Evolutionary conservation across 441 rosid genomes (phyloP), one percentile per base, ranked within the genome.

Genomic region (Flueggea neowawraea): DNA sequence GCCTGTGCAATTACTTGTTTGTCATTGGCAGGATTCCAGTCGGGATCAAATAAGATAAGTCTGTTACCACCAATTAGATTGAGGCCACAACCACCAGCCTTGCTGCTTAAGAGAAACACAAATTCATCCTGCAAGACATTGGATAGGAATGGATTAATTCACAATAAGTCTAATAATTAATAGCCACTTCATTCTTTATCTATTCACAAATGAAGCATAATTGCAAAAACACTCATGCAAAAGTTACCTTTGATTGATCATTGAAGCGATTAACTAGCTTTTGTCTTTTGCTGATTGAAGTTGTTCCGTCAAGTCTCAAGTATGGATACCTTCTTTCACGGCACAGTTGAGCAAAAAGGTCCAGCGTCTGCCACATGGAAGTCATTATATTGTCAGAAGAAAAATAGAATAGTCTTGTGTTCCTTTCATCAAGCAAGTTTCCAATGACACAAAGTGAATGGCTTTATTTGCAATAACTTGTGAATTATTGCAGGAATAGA

Each of bases 1-100:
- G 75, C 55, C 50, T 36, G 31, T 59, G 62, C 48, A 67, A 31
- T 73, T 87, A 88, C 99, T 78, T 95, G 99, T 80, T 95, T 95
- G 87, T 95, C 99, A 78, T 95, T 95, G 78, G 99, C 99, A 71
- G 99, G 99, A 84, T 95, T 95, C 99, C 99, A 95, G 71, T 95
- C 99, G 28, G 99, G 99, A 79, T 95, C 99, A 63, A 95, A 95
- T 78, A 95, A 76, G 75, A 91, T 84, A 68, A 91, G 91, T 66
- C 99, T 89, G 68, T 85, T 91, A 64, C 97, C 98, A 58, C 99
- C 96, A 8, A 95, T 88, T 71, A 95, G 82, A 85, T 95, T 89
- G 73, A 95, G 95, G 69, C 99, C 98, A 69, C 99, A 91, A 55
- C 99, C 99, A 69, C 99, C 99, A 31, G 97, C 98, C 80, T 95